Base-by-base conservation (phyloP, 805 yeast species). In the Candida broadrunensis region DNA sequence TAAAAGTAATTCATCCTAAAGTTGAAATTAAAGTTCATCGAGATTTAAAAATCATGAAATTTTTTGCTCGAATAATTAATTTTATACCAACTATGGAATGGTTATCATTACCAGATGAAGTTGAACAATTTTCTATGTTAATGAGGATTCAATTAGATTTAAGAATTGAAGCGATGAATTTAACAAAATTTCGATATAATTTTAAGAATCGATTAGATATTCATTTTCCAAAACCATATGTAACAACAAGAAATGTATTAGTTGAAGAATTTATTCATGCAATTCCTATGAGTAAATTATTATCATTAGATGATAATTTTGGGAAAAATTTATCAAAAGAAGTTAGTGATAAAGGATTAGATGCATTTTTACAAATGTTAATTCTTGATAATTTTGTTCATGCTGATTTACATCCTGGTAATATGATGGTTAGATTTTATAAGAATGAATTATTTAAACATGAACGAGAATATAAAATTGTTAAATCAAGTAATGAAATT, bases 401-500 rank as follows among this genome's bases (percentile, higher is more conserved):
- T 60, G 91, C 98, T 0, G 99, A 93, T 65, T 70, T 93, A 44
- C 99, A 93, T 51, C 97, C 99, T 0, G 99, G 99, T 3, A 93
- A 93, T 60, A 87, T 93, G 55, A 78, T 89, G 71, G 77, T 88
- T 7, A 66, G 88, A 36, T 81, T 86, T 52, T 73, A 82, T 50
- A 80, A 79, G 49, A 73, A 69, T 41, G 74, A 68, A 42, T 41
- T 61, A 40, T 63, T 60, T 44, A 63, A 57, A 41, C 77, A 74
- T 44, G 68, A 58, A 39, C 66, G 61, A 43, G 74, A 69, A 44
- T 67, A 69, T 52, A 63, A 63, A 47, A 61, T 68, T 15, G 67
- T 68, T 12, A 66, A 74, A 39, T 50, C 73, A 12, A 62, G 65
- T 45, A 63, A 70, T 45, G 77, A 72, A 37, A 62, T 55, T 15